Evolutionary conservation across 495 filamentous ascomycete species (phyloP).

Genomic region (Viridothelium virens): DNA sequence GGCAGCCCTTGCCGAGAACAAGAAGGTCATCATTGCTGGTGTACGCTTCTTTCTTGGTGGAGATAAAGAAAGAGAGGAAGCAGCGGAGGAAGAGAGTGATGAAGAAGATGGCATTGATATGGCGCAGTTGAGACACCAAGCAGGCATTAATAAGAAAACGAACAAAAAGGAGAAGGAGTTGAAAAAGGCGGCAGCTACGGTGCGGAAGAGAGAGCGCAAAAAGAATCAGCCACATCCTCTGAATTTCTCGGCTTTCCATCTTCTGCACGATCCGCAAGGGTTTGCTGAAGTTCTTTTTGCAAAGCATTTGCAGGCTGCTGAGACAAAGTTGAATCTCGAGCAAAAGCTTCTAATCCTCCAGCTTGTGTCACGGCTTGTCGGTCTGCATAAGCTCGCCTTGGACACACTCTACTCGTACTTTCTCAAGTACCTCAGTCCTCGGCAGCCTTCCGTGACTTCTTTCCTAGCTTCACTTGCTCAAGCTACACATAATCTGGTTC

Average conservation of each 20-base stretch:
- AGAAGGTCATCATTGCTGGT: slow-evolving; percentile 80
- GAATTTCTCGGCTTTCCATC: slow-evolving; percentile 97
- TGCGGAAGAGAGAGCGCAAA: slow-evolving; percentile 75
- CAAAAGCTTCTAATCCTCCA: slow-evolving; percentile 83
- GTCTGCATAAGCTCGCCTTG: slow-evolving; percentile 82
- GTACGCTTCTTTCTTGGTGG: slow-evolving; percentile 93
- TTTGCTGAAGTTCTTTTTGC: slow-evolving; percentile 87
- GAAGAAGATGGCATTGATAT: slow-evolving; percentile 70
- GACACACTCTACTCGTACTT: slow-evolving; percentile 82
- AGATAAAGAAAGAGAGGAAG: slow-evolving; percentile 86
- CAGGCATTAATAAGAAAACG: slow-evolving; percentile 89
- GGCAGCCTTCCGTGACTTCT: slow-evolving; percentile 86
- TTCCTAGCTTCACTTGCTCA: slow-evolving; percentile 91
- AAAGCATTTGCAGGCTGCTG: slow-evolving; percentile 80
- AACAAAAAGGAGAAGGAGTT: slow-evolving; percentile 74
- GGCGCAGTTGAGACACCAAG: slow-evolving; percentile 71
- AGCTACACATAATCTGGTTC: slow-evolving; percentile 81
- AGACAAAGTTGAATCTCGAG: slow-evolving; percentile 81
- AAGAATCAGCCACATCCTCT: slow-evolving; percentile 78
- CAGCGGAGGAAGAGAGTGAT: slow-evolving; percentile 83
- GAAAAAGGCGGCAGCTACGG: slow-evolving; percentile 66
- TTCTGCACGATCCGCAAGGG: slow-evolving; percentile 90
- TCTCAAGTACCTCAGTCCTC: slow-evolving; percentile 75
- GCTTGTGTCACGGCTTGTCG: slow-evolving; percentile 81
- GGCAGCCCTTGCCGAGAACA: slow-evolving; percentile 70